phyloP scores from a whole-genome alignment of 2,329 filamentous ascomycete genomes.

The Paramyrothecium roridum region DNA sequence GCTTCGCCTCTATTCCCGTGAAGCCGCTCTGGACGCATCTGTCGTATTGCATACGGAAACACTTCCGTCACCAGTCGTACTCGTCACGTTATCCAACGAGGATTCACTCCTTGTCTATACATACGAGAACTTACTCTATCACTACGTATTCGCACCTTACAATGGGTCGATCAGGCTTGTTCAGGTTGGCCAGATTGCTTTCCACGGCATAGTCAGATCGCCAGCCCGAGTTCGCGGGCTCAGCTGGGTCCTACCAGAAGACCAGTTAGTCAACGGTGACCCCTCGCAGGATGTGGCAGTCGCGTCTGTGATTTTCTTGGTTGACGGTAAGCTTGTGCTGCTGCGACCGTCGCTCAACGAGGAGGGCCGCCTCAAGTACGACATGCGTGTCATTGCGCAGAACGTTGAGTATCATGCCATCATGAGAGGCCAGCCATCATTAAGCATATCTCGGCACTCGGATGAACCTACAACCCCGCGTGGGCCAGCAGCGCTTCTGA shows the following conservation, averaged over 20 bases:
- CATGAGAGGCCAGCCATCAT: slow-evolving; percentile 75
- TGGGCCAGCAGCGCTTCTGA: slow-evolving; percentile 56
- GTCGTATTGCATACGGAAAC: slow-evolving; percentile 73
- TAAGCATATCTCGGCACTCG: slow-evolving; percentile 24
- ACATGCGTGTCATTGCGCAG: slow-evolving; percentile 95
- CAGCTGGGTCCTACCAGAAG: slow-evolving; percentile 93
- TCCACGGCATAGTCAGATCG: slow-evolving; percentile 92
- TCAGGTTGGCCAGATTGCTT: slow-evolving; percentile 96
- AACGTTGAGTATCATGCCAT: slow-evolving; percentile 94
- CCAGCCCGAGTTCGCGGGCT: slow-evolving; percentile 88
- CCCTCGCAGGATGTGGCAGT: slow-evolving; percentile 93
- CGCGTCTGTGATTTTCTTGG: slow-evolving; percentile 91
- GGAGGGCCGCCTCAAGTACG: slow-evolving; percentile 86
- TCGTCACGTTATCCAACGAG: slow-evolving; percentile 84
- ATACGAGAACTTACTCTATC: slow-evolving; percentile 91
- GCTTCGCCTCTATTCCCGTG: slow-evolving; percentile 88
- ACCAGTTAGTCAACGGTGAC: slow-evolving; percentile 84
- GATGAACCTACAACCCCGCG: slow-evolving; percentile 18
- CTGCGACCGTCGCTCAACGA: slow-evolving; percentile 83
- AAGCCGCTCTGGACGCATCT: slow-evolving; percentile 70
- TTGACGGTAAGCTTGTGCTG: slow-evolving; percentile 93
- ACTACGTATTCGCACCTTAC: slow-evolving; percentile 80
- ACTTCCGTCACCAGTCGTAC: slow-evolving; percentile 81
- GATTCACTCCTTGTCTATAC: slow-evolving; percentile 97
- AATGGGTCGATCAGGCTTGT: slow-evolving; percentile 71